These are phyloP conservation scores for Triadica sebifera DNA, from an alignment of 345 rosid species.

Conservation along the genomic window DNA sequence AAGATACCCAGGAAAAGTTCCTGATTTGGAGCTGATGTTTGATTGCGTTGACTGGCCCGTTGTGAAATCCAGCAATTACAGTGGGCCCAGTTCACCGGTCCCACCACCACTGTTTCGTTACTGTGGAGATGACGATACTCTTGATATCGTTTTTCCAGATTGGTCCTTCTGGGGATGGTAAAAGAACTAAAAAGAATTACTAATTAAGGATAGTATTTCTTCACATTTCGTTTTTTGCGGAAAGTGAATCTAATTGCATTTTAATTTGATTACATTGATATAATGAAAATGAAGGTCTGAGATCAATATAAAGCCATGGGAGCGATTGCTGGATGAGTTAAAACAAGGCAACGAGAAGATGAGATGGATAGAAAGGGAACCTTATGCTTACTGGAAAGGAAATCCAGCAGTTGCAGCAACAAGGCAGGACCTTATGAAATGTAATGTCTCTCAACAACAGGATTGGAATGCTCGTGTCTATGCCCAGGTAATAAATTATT, in stretches of 20 bases:
- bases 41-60: constrained; percentile 37
- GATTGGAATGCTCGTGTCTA: constrained; percentile 39
- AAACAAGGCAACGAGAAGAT: constrained; percentile 24
- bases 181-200: too few species aligned
- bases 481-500: constrained; percentile 8
- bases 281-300: constrained; percentile 25
- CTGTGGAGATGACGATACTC: constrained; percentile 22
- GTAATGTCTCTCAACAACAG: constrained; percentile 17
- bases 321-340: constrained; percentile 14
- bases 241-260: not conserved
- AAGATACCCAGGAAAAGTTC: constrained; percentile 31
- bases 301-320: constrained; percentile 41
- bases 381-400: constrained; percentile 46
- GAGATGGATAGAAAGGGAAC: constrained; percentile 34
- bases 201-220: too few species aligned
- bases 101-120: constrained; percentile 36
- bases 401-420: constrained; percentile 29
- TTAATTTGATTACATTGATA: not conserved
- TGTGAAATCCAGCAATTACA: constrained; percentile 1
- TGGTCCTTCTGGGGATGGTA: constrained; percentile 43
- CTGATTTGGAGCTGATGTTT: constrained; percentile 34
- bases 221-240: not conserved
- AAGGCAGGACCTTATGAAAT: constrained; percentile 35
- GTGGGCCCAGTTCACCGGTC: constrained; percentile 3
- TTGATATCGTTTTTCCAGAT: constrained; percentile 32